These are phyloP conservation scores for Corchorus olitorius DNA, from an alignment of 345 rosid genomes.

Conservation along the genomic window DNA sequence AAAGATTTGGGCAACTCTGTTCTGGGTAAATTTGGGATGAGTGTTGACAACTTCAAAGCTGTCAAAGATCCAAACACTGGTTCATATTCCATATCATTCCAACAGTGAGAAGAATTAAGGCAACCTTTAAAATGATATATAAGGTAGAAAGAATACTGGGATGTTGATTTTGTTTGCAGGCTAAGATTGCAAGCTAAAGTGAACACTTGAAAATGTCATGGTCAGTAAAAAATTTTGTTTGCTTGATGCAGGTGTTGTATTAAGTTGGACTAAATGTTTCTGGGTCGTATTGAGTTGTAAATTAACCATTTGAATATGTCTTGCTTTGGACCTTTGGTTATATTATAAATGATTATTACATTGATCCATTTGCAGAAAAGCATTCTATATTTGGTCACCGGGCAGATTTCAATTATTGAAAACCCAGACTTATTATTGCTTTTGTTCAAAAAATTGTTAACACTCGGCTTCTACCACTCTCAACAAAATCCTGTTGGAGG, in stretches of 20 bases:
- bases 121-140: background rate
- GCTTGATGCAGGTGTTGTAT: background rate
- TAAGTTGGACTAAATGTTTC: background rate
- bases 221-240: background rate
- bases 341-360: background rate
- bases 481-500: background rate
- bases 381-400: no score
- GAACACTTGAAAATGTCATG: background rate
- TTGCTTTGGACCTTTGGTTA: background rate
- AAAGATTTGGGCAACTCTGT: slow-evolving; percentile 91
- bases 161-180: background rate
- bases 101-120: slow-evolving; percentile 32
- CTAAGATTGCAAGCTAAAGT: background rate
- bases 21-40: slow-evolving; percentile 90
- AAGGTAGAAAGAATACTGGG: background rate
- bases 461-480: background rate
- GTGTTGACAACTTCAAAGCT: slow-evolving; percentile 90
- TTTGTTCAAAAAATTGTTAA: background rate
- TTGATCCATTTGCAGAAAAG: background rate
- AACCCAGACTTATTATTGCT: no score
- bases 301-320: background rate
- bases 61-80: slow-evolving; percentile 96
- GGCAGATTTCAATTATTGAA: no score
- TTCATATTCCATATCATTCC: slow-evolving; percentile 85
- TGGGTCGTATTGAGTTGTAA: background rate